Evolutionary conservation across 192 early-diverging fungal species (phyloP).

Genomic region (Umbelopsis ramanniana): DNA sequence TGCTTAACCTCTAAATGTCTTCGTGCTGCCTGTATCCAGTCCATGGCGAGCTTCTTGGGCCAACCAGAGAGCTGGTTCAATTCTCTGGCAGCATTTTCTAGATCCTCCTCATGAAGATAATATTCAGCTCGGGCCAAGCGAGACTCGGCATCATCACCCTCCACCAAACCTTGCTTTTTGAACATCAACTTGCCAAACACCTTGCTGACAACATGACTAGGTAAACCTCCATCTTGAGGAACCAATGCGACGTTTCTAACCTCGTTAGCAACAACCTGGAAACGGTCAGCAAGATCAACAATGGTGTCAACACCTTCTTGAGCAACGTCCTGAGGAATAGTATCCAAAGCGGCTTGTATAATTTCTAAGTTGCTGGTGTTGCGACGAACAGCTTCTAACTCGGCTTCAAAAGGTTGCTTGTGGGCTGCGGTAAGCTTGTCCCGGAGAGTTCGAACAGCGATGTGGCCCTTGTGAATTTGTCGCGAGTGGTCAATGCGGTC

Average conservation of each 20-base stretch:
- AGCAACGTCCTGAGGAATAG: conserved; percentile 60
- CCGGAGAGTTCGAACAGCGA: conserved; percentile 69
- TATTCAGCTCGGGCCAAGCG: conserved; percentile 77
- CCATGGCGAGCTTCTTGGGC: conserved; percentile 82
- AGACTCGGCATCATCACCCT: conserved; percentile 86
- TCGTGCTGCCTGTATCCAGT: conserved; percentile 84
- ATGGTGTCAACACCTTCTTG: conserved; percentile 67
- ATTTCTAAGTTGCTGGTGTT: conserved; percentile 62
- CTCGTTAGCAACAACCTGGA: conserved; percentile 66
- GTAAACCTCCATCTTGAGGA: conserved; percentile 84
- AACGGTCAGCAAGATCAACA: conserved; percentile 70
- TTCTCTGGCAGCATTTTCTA: conserved; percentile 88
- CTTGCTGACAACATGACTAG: conserved; percentile 77
- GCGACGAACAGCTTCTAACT: conserved; percentile 63
- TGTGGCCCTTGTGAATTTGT: conserved; percentile 64
- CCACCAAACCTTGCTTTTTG: conserved; percentile 82
- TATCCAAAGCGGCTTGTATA: conserved; percentile 62
- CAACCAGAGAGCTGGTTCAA: conserved; percentile 93
- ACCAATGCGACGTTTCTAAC: conserved; percentile 83
- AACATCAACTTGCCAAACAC: conserved; percentile 80
- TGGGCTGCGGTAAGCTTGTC: conserved; percentile 51
- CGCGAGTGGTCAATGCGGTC: conserved; percentile 67
- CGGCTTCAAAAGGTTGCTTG: conserved; percentile 69
- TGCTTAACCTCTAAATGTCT: conserved; percentile 84
- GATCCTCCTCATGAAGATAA: conserved; percentile 75